Base-by-base conservation (phyloP, 495 filamentous ascomycete species). In the Neurospora hispaniola region DNA sequence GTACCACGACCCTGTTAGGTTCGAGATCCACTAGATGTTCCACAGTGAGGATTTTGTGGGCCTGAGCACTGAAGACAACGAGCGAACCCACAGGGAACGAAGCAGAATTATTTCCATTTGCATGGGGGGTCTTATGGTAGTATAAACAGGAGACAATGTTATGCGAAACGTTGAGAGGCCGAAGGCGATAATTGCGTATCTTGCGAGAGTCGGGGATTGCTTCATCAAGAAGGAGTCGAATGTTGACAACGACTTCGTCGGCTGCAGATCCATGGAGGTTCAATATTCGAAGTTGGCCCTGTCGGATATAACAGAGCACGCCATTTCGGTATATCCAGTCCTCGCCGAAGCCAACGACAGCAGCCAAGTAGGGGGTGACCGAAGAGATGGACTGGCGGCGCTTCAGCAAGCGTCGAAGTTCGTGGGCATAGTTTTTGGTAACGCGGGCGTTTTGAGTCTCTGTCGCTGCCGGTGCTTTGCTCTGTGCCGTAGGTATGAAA, bases 291-390 rank as follows among this genome's bases (percentile, higher is more conserved):
- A 94, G 83, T 78, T 86, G 81, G 12, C 84, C 82, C 23, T 80
- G 79, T 35, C 83, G 77, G 11, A 87, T 84, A 75, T 93, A 91
- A 72, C 88, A 90, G 9, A 93, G 81, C 4, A 87, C 80, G 20
- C 92, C 91, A 38, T 89, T 84, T 38, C 83, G 79, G 78, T 91
- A 93, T 8, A 89, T 77, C 81, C 90, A 93, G 10, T 85, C 83
- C 35, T 88, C 83, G 6, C 86, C 89, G 70, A 89, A 83, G 14
- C 86, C 90, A 14, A 93, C 76, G 3, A 89, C 82, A 0, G 85
- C 85, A 10, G 88, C 86, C 1, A 88, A 85, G 74, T 88, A 93
- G 0, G 92, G 92, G 6, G 83, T 78, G 38, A 90, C 89, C 2
- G 84, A 88, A 5, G 89, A 85, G 42, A 92, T 81, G 42, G 92